A percentile compares a stretch with the other conserved stretches of the same genome.
Evolutionary conservation across 2,329 filamentous ascomycete species (phyloP).

Genomic region (Achaetomium macrosporum): DNA sequence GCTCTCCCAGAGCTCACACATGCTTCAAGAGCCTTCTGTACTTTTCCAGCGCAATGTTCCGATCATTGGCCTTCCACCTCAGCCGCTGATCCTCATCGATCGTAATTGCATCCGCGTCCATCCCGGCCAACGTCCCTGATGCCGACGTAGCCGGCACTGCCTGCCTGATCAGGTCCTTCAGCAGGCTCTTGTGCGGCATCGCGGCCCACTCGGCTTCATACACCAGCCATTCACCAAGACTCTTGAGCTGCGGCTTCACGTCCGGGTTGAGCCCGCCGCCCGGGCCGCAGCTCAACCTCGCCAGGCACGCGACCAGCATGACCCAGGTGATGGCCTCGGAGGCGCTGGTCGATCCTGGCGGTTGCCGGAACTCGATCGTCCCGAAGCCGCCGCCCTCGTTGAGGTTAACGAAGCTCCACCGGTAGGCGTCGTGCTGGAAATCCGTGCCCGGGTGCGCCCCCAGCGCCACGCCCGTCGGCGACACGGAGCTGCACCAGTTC

Average conservation of each 20-base stretch:
- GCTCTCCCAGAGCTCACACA: background rate
- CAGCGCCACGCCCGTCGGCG: slow-evolving; percentile 20
- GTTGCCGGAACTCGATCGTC: slow-evolving; percentile 23
- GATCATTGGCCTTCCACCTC: slow-evolving; percentile 17
- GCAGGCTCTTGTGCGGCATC: slow-evolving; percentile 12
- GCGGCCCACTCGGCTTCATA: slow-evolving; percentile 19
- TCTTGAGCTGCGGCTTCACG: slow-evolving; percentile 12
- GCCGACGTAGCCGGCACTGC: slow-evolving; percentile 11
- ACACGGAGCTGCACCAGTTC: slow-evolving; percentile 21
- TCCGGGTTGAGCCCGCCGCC: slow-evolving; percentile 12
- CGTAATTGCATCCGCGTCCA: slow-evolving; percentile 16
- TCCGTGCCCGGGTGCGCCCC: slow-evolving; percentile 7
- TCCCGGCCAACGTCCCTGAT: slow-evolving; percentile 4
- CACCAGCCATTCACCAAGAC: slow-evolving; percentile 21
- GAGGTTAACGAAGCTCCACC: slow-evolving; percentile 21
- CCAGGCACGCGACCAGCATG: slow-evolving; percentile 23
- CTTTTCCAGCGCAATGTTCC: slow-evolving; percentile 18
- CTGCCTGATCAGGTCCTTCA: slow-evolving; percentile 18
- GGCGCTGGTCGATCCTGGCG: slow-evolving; percentile 15
- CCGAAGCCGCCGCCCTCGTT: slow-evolving; percentile 14
- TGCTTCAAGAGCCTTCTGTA: slow-evolving; percentile 15
- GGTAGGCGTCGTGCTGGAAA: slow-evolving; percentile 19
- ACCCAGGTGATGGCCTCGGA: slow-evolving; percentile 20
- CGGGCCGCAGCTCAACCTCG: slow-evolving; percentile 18
- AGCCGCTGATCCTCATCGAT: slow-evolving; percentile 19